Evolutionary conservation across 2,329 filamentous ascomycete genomes (phyloP), one percentile per base, ranked within the genome.

Genomic region (Colletotrichum sp.): DNA sequence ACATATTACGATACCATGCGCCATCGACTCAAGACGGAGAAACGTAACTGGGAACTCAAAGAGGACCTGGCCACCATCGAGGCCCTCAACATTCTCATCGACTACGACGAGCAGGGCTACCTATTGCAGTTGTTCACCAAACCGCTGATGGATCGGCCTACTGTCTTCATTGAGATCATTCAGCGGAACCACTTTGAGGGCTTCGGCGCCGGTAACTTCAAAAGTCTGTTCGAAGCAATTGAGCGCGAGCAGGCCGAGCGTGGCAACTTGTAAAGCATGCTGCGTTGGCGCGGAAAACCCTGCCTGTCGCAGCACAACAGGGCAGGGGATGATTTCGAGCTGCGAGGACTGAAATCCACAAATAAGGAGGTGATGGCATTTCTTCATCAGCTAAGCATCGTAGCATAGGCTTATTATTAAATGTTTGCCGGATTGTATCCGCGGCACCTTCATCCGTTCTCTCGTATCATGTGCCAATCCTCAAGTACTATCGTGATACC

Each of bases 101-200:
- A 98, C 86, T 98, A 98, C 81, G 96, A 98, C 80, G 96, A 98
- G 89, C 92, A 92, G 28, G 96, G 96, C 1, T 98, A 98, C 85
- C 85, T 98, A 78, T 85, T 93, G 71, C 91, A 93, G 86, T 87
- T 95, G 39, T 95, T 95, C 84, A 95, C 93, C 36, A 95, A 95
- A 92, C 96, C 96, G 78, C 85, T 98, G 79, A 95, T 98, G 93
- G 96, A 98, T 85, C 93, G 96, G 15, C 96, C 96, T 28, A 98
- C 96, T 5, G 96, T 98, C 32, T 98, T 98, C 83, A 92, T 98
- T 78, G 96, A 98, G 90, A 98, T 98, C 80, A 98, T 98, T 81
- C 96, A 98, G 88, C 89, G 96, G 73, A 93, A 98, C 80, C 93
- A 95, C 78, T 98, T 98, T 84, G 93, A 94, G 36, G 96, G 96